Percentiles rank a stretch among this genome's conserved stretches.
phyloP scores from a whole-genome alignment of 169 alveolate species.

The Plasmodium knowlesi region DNA sequence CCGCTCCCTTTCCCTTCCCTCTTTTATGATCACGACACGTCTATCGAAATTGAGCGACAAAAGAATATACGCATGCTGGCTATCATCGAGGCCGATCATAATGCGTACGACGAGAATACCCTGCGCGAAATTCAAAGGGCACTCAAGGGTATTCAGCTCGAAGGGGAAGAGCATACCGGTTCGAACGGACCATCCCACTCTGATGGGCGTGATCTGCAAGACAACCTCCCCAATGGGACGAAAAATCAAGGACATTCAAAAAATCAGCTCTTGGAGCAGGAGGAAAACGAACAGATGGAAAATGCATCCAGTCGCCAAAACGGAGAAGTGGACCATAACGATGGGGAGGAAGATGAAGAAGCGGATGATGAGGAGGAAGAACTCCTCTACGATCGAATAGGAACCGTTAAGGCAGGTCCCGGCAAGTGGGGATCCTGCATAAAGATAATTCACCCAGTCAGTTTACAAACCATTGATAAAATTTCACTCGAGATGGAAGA shows the following conservation, averaged over 20 bases:
- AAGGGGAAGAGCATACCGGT: constrained; percentile 20
- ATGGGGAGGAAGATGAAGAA: constrained; percentile 50
- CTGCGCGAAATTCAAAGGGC: constrained; percentile 84
- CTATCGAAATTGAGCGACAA: constrained; percentile 67
- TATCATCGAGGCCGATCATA: constrained; percentile 92
- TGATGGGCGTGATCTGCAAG: not conserved
- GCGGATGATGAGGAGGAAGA: constrained; percentile 77
- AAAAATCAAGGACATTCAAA: not conserved
- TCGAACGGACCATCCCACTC: not conserved
- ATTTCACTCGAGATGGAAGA: constrained; percentile 94
- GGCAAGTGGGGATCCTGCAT: constrained; percentile 97
- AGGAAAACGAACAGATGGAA: not conserved
- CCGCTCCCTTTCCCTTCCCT: constrained; percentile 89
- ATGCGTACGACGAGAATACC: constrained; percentile 88
- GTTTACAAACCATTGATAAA: constrained; percentile 87
- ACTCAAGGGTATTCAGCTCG: constrained; percentile 76
- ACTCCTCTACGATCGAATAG: constrained; percentile 82
- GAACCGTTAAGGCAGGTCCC: constrained; percentile 92
- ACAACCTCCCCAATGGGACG: not conserved
- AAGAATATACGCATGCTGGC: constrained; percentile 87
- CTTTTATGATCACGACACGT: constrained; percentile 77
- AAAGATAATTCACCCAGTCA: constrained; percentile 89
- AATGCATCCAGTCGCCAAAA: not conserved
- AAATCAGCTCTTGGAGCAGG: not conserved
- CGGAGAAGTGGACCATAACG: not conserved